phyloP scores from a whole-genome alignment of 768 basidiomycete genomes.

The Russula earlei region DNA sequence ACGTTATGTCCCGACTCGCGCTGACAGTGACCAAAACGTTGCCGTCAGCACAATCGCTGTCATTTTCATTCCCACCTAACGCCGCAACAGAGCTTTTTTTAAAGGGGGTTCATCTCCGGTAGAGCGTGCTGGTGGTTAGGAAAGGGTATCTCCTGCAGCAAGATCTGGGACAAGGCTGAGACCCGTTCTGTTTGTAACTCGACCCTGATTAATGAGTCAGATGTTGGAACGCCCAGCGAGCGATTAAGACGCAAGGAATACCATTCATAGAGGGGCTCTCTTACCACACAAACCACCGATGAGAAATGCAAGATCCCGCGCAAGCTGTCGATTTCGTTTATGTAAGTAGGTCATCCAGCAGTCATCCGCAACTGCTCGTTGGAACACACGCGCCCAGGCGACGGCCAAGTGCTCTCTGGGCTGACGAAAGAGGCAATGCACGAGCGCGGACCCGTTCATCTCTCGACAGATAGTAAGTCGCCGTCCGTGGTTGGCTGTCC shows the following conservation, averaged over 20 bases:
- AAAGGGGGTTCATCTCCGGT: constrained; percentile 9
- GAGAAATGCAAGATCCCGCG: neutral
- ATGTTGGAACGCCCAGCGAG: neutral
- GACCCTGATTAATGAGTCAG: neutral
- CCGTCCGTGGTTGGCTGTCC: neutral
- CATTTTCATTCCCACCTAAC: constrained; percentile 5
- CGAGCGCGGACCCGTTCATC: neutral
- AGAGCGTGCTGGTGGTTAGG: neutral
- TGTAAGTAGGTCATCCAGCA: neutral
- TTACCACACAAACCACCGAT: neutral
- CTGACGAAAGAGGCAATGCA: neutral
- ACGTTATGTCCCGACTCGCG: neutral
- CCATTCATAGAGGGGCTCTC: neutral
- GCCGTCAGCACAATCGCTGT: constrained; percentile 8
- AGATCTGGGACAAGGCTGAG: neutral
- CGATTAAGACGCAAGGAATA: neutral
- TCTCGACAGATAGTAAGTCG: neutral
- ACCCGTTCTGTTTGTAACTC: constrained; percentile 1
- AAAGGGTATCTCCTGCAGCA: neutral
- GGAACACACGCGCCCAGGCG: neutral
- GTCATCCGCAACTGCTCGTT: neutral
- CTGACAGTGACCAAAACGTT: neutral
- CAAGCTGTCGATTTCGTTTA: too few relatives aligned
- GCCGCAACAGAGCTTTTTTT: neutral
- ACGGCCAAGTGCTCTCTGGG: neutral